phyloP scores from a whole-genome alignment of 768 basidiomycete species.

The Rhizopogon roseolus region DNA sequence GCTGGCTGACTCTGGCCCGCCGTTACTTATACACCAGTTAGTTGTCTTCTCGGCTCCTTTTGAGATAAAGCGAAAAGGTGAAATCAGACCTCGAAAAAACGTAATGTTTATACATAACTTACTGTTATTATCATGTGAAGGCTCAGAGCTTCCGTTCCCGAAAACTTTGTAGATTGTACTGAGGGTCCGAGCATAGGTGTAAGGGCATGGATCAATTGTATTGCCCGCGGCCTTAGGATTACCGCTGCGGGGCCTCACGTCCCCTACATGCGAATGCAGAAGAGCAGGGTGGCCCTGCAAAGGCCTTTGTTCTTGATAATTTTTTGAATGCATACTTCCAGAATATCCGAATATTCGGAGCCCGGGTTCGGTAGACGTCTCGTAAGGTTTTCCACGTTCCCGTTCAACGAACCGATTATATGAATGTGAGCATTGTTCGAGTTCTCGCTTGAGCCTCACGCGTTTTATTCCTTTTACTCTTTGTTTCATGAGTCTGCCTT shows the following conservation, averaged over 20 bases:
- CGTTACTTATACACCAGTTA: no score
- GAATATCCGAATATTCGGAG: not conserved
- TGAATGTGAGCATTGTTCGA: slow-evolving; percentile 19
- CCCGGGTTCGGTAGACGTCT: slow-evolving; percentile 9
- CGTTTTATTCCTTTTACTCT: slow-evolving; percentile 15
- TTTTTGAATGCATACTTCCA: not conserved
- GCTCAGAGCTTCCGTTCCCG: not conserved
- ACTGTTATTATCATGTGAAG: not conserved
- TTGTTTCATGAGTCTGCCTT: slow-evolving; percentile 25
- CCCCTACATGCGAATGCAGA: slow-evolving; percentile 1
- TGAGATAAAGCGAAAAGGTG: not conserved
- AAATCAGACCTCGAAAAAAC: not conserved
- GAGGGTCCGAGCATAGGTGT: not conserved
- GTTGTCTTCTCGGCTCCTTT: not conserved
- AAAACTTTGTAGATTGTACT: not conserved
- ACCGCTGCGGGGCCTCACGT: not conserved
- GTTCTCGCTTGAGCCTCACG: slow-evolving; percentile 14
- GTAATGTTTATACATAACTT: not conserved
- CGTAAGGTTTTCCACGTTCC: slow-evolving; percentile 28
- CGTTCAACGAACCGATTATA: slow-evolving; percentile 6
- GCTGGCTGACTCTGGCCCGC: no score
- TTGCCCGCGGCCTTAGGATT: no score
- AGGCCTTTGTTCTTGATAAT: not conserved
- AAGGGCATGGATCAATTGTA: no score
- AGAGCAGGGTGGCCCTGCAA: not conserved